phyloP scores from a whole-genome alignment of 2,329 filamentous ascomycete species.

The Plectosphaerella cucumerina region DNA sequence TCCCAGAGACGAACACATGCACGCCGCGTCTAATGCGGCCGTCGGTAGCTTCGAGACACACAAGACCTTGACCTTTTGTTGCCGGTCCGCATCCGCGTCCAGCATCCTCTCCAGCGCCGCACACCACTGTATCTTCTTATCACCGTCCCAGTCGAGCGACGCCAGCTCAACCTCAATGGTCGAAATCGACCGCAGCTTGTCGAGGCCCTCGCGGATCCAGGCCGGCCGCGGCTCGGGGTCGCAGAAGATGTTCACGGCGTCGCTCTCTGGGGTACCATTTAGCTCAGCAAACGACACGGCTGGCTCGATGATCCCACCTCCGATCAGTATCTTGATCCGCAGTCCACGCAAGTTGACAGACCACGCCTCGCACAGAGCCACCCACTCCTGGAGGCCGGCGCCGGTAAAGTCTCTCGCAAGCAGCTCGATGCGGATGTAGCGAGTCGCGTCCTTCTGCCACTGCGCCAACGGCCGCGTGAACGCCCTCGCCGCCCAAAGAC shows the following conservation, averaged over 20 bases:
- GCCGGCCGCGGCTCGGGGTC: conserved; percentile 8
- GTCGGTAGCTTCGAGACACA: conserved; percentile 17
- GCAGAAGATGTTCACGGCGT: conserved; percentile 19
- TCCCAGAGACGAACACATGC: neutral
- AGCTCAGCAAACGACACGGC: conserved; percentile 6
- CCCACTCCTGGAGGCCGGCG: conserved; percentile 26
- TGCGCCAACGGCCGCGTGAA: conserved; percentile 26
- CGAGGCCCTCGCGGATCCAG: conserved; percentile 29
- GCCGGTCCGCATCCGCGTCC: conserved; percentile 12
- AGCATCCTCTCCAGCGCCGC: conserved; percentile 22
- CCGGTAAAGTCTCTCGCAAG: conserved; percentile 29
- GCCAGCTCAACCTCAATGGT: conserved; percentile 36
- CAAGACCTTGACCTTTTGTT: conserved; percentile 15
- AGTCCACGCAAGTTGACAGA: conserved; percentile 30
- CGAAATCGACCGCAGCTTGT: conserved; percentile 23
- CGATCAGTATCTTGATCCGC: conserved; percentile 31
- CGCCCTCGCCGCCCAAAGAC: conserved; percentile 33
- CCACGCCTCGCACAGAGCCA: conserved; percentile 29
- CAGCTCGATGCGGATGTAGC: conserved; percentile 37
- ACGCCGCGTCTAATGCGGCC: neutral
- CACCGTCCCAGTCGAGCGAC: conserved; percentile 23
- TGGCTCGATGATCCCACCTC: conserved; percentile 15
- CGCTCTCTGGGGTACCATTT: conserved; percentile 7
- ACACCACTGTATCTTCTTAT: conserved; percentile 31
- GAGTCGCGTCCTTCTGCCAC: conserved; percentile 39